Evolutionary conservation across 2,329 filamentous ascomycete genomes (phyloP).

Genomic region (Fusarium dimerum): DNA sequence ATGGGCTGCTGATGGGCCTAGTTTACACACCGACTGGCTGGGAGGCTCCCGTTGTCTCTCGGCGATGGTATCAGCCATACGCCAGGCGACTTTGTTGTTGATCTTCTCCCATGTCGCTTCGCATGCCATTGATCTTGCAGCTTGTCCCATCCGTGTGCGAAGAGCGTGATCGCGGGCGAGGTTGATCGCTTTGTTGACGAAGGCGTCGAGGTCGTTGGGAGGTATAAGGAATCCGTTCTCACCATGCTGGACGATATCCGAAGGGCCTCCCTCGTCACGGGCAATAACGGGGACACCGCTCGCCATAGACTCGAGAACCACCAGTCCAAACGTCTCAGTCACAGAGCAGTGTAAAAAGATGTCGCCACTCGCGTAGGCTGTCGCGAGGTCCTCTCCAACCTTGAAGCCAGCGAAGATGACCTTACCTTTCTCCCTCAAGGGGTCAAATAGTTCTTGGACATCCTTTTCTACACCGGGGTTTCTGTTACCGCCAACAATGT

Average conservation of each 20-base stretch:
- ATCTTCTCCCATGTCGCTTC: slow-evolving; percentile 72
- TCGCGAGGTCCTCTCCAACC: slow-evolving; percentile 60
- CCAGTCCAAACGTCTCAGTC: slow-evolving; percentile 71
- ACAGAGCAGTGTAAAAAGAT: slow-evolving; percentile 72
- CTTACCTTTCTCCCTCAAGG: slow-evolving; percentile 47
- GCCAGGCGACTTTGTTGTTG: slow-evolving; percentile 68
- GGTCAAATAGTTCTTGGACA: slow-evolving; percentile 60
- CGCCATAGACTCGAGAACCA: slow-evolving; percentile 71
- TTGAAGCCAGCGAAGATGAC: slow-evolving; percentile 69
- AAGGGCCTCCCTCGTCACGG: slow-evolving; percentile 68
- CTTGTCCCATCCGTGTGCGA: slow-evolving; percentile 45
- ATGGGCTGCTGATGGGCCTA: slow-evolving; percentile 29
- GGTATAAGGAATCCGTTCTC: slow-evolving; percentile 62
- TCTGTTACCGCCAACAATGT: slow-evolving; percentile 69
- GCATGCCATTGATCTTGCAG: slow-evolving; percentile 57
- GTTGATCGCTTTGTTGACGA: slow-evolving; percentile 54
- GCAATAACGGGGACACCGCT: slow-evolving; percentile 70
- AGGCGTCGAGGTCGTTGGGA: slow-evolving; percentile 59
- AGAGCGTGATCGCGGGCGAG: slow-evolving; percentile 48
- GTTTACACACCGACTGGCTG: slow-evolving; percentile 9
- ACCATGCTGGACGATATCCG: slow-evolving; percentile 63
- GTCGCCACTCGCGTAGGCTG: slow-evolving; percentile 67
- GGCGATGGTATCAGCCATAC: slow-evolving; percentile 57
- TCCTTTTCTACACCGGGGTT: slow-evolving; percentile 63
- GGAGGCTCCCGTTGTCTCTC: slow-evolving; percentile 40